phyloP scores from a whole-genome alignment of 2,329 filamentous ascomycete species.

The Knufia petricola region DNA sequence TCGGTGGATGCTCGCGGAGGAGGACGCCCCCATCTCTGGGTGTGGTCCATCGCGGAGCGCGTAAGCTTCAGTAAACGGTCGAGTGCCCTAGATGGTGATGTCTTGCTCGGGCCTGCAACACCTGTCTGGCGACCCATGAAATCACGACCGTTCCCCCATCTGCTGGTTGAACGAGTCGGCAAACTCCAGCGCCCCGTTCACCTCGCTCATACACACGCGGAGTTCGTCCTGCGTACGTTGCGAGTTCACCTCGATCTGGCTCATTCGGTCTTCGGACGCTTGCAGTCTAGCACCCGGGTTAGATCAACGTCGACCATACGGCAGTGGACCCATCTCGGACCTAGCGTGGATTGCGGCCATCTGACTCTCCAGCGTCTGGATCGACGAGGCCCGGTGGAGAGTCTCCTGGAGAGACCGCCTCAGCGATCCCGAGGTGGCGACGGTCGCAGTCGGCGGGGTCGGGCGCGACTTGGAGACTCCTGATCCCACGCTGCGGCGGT shows the following conservation, averaged over 20 bases:
- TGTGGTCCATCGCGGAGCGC: neutral
- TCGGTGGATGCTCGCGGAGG: slow-evolving; percentile 1
- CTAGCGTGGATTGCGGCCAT: neutral
- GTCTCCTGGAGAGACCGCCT: neutral
- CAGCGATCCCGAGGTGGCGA: neutral
- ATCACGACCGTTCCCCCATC: slow-evolving; percentile 3
- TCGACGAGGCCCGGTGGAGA: slow-evolving; percentile 2
- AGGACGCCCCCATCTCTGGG: neutral
- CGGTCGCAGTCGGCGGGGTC: neutral
- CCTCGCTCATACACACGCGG: slow-evolving; percentile 2
- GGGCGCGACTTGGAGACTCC: slow-evolving; percentile 1
- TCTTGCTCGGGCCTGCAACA: slow-evolving; percentile 2
- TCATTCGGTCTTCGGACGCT: slow-evolving; percentile 3
- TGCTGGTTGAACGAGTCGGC: slow-evolving; percentile 2
- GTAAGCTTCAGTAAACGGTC: slow-evolving; percentile 1
- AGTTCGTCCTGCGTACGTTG: slow-evolving; percentile 3
- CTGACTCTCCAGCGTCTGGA: slow-evolving; percentile 1
- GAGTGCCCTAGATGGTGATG: neutral
- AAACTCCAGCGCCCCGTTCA: slow-evolving; percentile 2
- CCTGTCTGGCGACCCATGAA: slow-evolving; percentile 1
- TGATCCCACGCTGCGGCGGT: slow-evolving; percentile 3
- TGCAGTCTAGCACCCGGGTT: slow-evolving; percentile 3
- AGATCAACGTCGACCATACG: slow-evolving; percentile 1
- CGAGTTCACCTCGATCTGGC: slow-evolving; percentile 3
- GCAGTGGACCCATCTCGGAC: slow-evolving; percentile 1